Evolutionary conservation across 768 basidiomycete species (phyloP), one percentile per base, ranked within the genome.

Genomic region (Rhodocollybia butyracea): DNA sequence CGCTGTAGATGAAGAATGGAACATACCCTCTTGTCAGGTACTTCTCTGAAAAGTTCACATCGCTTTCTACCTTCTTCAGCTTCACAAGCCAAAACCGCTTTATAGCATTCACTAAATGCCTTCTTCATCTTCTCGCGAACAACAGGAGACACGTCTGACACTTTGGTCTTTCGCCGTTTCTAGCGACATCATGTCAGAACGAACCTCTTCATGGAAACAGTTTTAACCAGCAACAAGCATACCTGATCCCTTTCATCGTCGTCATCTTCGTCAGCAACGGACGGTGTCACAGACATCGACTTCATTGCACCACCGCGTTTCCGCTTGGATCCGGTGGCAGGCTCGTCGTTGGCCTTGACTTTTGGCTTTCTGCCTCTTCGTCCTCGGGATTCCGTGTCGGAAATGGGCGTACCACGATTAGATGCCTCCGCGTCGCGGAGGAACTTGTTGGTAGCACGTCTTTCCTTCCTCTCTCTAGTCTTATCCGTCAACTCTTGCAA

Each of bases 131-230:
- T 82, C 30, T 91, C 88, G 47, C 83, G 82, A 40, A 84, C 62
- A 7, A 78, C 76, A 5, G 83, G 75, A 10, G 84, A 63, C 22
- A 88, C 62, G 21, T 91, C 88, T 21, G 76, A 61, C 10, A 71
- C 69, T 62, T 86, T 88, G 31, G 81, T 86, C 73, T 91, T 94
- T 55, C 91, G 89, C 51, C 92, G 89, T 83, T 94, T 94, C 90
- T 93, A 60, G 17, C 29, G 56, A 27, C 3, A 34, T 30, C n/a
- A 27, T 38, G 50, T n/a, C n/a, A n/a, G n/a, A 38, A 36, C 6
- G 22, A n/a, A 8, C 12, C 34, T 12, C 12, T 40, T 19, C 5
- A 19, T 10, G 21, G 19, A 50, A 22, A 26, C 21, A 34, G 19
- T 19, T 15, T 38, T 13, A 34, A 8, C 5, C 26, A 30, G 31